Conservation (phyloP, 805 yeast species). For the Zygosaccharomyces bisporus region DNA sequence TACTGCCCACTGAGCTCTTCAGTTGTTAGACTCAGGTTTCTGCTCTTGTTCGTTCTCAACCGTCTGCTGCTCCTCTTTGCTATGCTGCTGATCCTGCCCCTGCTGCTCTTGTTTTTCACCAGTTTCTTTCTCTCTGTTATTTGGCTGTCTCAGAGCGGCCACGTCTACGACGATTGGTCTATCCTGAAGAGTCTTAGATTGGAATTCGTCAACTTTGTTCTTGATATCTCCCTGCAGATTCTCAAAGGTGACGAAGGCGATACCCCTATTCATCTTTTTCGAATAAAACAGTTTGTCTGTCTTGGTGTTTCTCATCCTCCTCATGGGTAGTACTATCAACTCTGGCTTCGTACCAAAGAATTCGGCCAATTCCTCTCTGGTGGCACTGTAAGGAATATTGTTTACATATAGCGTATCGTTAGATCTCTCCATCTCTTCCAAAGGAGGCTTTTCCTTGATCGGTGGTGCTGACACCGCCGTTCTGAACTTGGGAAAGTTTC, state of each 20-base stretch:
- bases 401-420: slow-evolving; percentile 57
- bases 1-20: background rate
- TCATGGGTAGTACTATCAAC: slow-evolving; percentile 52
- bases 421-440: slow-evolving; percentile 40
- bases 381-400: slow-evolving; percentile 58
- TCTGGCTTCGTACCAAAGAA: slow-evolving; percentile 49
- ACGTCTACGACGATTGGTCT: slow-evolving; percentile 62
- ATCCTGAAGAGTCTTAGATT: slow-evolving; percentile 64
- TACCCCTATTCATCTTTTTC: slow-evolving; percentile 48
- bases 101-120: background rate
- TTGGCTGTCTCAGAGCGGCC: slow-evolving; percentile 49
- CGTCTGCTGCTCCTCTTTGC: slow-evolving; percentile 13
- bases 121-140: slow-evolving; percentile 27
- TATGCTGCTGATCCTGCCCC: slow-evolving; percentile 2
- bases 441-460: slow-evolving; percentile 34
- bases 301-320: slow-evolving; percentile 30
- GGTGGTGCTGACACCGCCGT: slow-evolving; percentile 27
- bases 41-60: slow-evolving; percentile 6
- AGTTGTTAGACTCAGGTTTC: background rate
- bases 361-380: slow-evolving; percentile 51
- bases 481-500: slow-evolving; percentile 16
- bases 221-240: slow-evolving; percentile 45
- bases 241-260: slow-evolving; percentile 55
- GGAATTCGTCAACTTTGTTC: slow-evolving; percentile 62
- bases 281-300: slow-evolving; percentile 37